phyloP scores from a whole-genome alignment of 2,329 filamentous ascomycete species.

The Taxawa tesnikishii region DNA sequence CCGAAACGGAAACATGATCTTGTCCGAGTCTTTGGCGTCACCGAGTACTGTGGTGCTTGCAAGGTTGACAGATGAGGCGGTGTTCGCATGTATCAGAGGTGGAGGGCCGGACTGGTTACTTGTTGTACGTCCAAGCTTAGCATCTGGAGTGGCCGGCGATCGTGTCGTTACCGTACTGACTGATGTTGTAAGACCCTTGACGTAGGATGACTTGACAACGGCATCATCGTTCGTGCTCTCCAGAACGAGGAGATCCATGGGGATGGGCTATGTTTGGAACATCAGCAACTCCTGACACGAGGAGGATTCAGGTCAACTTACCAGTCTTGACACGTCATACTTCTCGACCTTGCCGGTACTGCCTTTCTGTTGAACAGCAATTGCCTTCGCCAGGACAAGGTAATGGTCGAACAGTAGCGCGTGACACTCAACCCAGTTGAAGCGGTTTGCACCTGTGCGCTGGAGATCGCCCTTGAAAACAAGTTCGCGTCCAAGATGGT shows the following conservation, averaged over 20 bases:
- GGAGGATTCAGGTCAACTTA: slow-evolving; percentile 35
- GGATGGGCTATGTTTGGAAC: slow-evolving; percentile 52
- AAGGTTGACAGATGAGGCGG: slow-evolving; percentile 45
- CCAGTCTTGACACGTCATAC: slow-evolving; percentile 88
- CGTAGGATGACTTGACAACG: slow-evolving; percentile 59
- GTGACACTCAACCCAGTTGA: slow-evolving; percentile 89
- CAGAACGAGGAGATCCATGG: slow-evolving; percentile 87
- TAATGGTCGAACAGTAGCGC: slow-evolving; percentile 95
- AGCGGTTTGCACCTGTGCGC: slow-evolving; percentile 74
- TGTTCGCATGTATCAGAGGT: slow-evolving; percentile 52
- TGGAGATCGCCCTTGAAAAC: slow-evolving; percentile 83
- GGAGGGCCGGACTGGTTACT: slow-evolving; percentile 33
- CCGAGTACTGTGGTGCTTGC: slow-evolving; percentile 38
- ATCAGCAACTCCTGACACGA: slow-evolving; percentile 16
- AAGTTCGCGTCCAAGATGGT: slow-evolving; percentile 85
- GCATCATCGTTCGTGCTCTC: slow-evolving; percentile 90
- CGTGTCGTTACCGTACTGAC: slow-evolving; percentile 47
- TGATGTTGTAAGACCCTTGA: slow-evolving; percentile 62
- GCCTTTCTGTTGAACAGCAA: slow-evolving; percentile 48
- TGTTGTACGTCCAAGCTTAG: slow-evolving; percentile 35
- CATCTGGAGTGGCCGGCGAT: slow-evolving; percentile 10
- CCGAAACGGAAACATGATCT: slow-evolving; percentile 84
- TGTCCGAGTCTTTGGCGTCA: slow-evolving; percentile 54
- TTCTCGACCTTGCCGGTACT: slow-evolving; percentile 62
- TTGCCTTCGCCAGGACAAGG: slow-evolving; percentile 70